Conservation (phyloP, 805 yeast species). For the Saturnispora hagleri region DNA sequence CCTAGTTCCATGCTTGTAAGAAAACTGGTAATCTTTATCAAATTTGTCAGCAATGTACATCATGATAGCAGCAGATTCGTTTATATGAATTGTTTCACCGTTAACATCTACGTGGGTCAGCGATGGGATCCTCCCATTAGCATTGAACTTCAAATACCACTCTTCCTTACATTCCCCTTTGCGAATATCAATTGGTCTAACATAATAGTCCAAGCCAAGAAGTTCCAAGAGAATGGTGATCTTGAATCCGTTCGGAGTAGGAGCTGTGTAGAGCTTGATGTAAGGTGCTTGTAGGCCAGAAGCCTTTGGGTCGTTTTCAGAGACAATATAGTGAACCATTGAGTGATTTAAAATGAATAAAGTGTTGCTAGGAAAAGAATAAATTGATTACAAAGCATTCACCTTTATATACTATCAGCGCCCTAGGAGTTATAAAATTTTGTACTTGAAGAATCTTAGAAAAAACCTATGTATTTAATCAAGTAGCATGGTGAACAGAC, state of each 20-base stretch:
- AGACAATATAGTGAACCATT: slow-evolving; percentile 27
- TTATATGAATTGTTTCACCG: slow-evolving; percentile 36
- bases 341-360: background rate
- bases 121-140: slow-evolving; percentile 58
- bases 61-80: slow-evolving; percentile 57
- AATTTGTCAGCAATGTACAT: slow-evolving; percentile 50
- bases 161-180: slow-evolving; percentile 42
- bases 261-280: slow-evolving; percentile 33
- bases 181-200: slow-evolving; percentile 32
- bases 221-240: slow-evolving; percentile 33
- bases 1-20: slow-evolving; percentile 31
- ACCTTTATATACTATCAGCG: background rate
- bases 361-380: background rate
- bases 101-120: slow-evolving; percentile 32
- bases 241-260: slow-evolving; percentile 41
- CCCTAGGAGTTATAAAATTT: background rate
- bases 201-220: slow-evolving; percentile 34
- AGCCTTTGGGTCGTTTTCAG: slow-evolving; percentile 28
- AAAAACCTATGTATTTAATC: background rate
- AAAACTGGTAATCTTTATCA: slow-evolving; percentile 43
- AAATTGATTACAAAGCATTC: background rate
- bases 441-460: background rate
- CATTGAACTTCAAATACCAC: slow-evolving; percentile 48
- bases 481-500: background rate
- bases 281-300: slow-evolving; percentile 31